Evolutionary conservation across 1,139 yeast genomes (phyloP).

Genomic region (Scheffersomyces titani): DNA sequence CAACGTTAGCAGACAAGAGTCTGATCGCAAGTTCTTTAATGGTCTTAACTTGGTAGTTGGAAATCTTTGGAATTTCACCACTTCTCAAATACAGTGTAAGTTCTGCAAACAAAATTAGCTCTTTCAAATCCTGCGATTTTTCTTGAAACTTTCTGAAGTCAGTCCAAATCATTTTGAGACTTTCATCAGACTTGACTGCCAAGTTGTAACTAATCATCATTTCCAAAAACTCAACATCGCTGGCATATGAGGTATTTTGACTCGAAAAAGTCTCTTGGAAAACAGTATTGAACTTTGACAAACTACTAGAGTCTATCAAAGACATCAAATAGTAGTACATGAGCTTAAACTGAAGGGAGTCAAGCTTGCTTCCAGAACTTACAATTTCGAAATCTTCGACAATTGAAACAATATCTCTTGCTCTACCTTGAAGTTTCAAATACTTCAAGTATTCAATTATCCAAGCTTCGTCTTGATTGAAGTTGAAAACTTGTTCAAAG

Average conservation of each 20-base stretch:
- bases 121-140: constrained; percentile 15
- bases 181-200: constrained; percentile 8
- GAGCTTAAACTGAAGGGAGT: constrained; percentile 1
- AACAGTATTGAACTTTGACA: constrained; percentile 15
- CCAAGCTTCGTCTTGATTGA: constrained; percentile 19
- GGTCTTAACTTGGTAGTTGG: background rate
- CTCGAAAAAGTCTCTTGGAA: constrained; percentile 10
- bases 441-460: constrained; percentile 17
- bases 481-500: constrained; percentile 12
- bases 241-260: background rate
- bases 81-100: constrained; percentile 19
- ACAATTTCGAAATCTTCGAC: constrained; percentile 9
- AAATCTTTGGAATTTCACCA: background rate
- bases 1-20: constrained; percentile 9
- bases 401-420: constrained; percentile 8
- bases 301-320: constrained; percentile 13
- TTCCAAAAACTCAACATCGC: constrained; percentile 12
- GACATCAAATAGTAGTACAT: constrained; percentile 15
- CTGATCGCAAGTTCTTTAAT: constrained; percentile 7
- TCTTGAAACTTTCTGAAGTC: constrained; percentile 15
- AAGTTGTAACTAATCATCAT: constrained; percentile 26
- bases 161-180: constrained; percentile 18
- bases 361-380: background rate
- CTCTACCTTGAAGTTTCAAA: constrained; percentile 13
- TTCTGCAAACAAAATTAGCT: constrained; percentile 20